A percentile compares a stretch with the other conserved stretches of the same genome.
Evolutionary conservation across 768 basidiomycete species (phyloP).

Genomic region (Phylloporus rhodoxanthus): DNA sequence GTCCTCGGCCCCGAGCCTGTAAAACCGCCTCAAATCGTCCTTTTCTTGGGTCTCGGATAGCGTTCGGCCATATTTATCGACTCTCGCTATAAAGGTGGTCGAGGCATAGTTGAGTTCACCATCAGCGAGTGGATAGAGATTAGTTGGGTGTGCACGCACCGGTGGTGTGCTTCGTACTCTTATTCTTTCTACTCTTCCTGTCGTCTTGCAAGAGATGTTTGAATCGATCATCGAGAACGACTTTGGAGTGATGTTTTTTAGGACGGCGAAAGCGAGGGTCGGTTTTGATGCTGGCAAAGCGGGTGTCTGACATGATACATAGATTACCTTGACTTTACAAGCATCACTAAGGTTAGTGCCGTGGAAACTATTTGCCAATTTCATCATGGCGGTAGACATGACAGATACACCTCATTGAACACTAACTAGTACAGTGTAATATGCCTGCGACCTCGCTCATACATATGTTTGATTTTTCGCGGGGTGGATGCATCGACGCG

Average conservation of each 20-base stretch:
- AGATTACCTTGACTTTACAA: too few species aligned
- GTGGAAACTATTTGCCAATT: too few species aligned
- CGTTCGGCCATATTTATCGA: slow-evolving; percentile 87
- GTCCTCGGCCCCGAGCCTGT: slow-evolving; percentile 52
- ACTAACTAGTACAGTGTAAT: too few species aligned
- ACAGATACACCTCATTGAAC: too few species aligned
- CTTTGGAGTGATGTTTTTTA: slow-evolving; percentile 72
- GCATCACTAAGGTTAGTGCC: too few species aligned
- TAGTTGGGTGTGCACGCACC: slow-evolving; percentile 8
- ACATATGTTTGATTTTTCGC: too few species aligned
- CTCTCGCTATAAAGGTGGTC: slow-evolving; percentile 38
- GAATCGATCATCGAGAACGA: slow-evolving; percentile 90
- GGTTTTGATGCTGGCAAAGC: slow-evolving; percentile 80
- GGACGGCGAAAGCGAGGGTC: slow-evolving; percentile 92
- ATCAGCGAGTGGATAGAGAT: neutral
- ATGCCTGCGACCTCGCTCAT: too few species aligned
- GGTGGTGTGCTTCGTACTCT: slow-evolving; percentile 28
- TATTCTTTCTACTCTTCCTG: slow-evolving; percentile 32
- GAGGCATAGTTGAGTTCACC: neutral
- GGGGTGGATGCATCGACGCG: too few species aligned
- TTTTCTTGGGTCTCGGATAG: slow-evolving; percentile 63
- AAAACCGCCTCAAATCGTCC: slow-evolving; percentile 75
- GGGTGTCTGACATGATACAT: slow-evolving; percentile 63
- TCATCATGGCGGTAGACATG: too few species aligned
- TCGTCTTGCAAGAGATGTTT: slow-evolving; percentile 61